phyloP scores from a whole-genome alignment of 73 alveolate species.

The Effrenium voratum region DNA sequence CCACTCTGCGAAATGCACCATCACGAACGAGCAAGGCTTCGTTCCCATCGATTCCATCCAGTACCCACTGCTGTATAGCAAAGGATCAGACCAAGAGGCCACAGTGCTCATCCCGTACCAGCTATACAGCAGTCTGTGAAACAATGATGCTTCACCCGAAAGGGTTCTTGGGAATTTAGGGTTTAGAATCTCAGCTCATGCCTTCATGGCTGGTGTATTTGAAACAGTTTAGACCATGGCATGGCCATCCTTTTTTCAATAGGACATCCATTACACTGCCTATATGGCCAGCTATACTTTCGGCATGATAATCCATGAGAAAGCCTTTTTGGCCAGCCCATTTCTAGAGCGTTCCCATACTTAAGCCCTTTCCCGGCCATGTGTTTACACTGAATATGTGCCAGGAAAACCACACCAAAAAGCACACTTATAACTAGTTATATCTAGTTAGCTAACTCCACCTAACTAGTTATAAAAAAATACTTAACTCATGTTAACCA shows the following conservation, averaged over 20 bases:
- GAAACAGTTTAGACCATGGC: too few species aligned
- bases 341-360: not conserved
- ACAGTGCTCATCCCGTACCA: conserved; percentile 37
- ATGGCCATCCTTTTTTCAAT: not conserved
- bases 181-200: not conserved
- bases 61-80: not conserved
- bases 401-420: not conserved
- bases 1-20: not conserved
- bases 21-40: not conserved
- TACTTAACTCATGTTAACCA: too few species aligned
- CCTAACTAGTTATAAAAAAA: too few species aligned
- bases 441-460: not conserved
- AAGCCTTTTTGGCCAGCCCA: not conserved
- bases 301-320: not conserved
- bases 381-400: not conserved
- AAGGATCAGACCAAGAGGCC: not conserved
- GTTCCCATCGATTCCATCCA: not conserved
- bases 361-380: not conserved
- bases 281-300: not conserved
- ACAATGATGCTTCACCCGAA: not conserved
- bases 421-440: not conserved
- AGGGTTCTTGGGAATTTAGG: not conserved
- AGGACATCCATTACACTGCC: not conserved
- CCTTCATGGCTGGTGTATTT: not conserved
- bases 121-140: not conserved